Percentiles rank a stretch among this genome's conserved stretches.
These are phyloP conservation scores for Auxenochlorella protothecoides DNA, from an alignment of 139 green algal genomes.

Conservation along the genomic window DNA sequence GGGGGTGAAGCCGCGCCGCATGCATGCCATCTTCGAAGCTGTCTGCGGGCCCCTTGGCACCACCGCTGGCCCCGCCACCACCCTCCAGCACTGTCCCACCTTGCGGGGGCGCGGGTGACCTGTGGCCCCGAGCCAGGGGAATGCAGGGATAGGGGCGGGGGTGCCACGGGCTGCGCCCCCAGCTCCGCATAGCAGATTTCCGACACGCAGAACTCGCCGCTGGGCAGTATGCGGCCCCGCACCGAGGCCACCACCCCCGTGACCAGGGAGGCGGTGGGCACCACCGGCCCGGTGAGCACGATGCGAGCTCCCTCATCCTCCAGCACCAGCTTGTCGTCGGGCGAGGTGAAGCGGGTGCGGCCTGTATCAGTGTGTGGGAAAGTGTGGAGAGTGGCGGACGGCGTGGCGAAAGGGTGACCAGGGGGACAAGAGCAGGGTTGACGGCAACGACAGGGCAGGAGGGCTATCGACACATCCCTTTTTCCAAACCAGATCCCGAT, in stretches of 20 bases:
- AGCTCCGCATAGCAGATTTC: conserved; percentile 24
- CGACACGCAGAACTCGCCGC: conserved; percentile 63
- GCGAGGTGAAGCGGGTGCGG: conserved; percentile 43
- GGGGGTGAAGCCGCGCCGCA: too few species aligned
- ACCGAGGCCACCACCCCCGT: conserved; percentile 80
- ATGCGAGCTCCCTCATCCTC: conserved; percentile 92
- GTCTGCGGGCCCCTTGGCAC: background rate
- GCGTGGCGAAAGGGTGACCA: too few species aligned
- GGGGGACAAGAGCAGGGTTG: too few species aligned
- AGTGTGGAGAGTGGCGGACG: too few species aligned
- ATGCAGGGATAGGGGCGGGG: background rate
- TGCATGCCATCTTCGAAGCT: too few species aligned
- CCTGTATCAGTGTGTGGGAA: background rate
- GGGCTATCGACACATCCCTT: too few species aligned
- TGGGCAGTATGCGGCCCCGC: conserved; percentile 41
- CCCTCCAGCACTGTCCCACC: background rate
- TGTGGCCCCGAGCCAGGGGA: too few species aligned
- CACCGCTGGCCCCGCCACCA: background rate
- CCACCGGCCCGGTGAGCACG: conserved; percentile 33
- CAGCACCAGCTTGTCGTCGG: conserved; percentile 75
- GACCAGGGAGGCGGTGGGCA: conserved; percentile 48
- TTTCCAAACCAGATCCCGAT: too few species aligned
- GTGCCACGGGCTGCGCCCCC: conserved; percentile 17
- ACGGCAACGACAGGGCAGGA: too few species aligned
- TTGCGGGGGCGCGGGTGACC: background rate